Conservation (phyloP, 1,139 yeast genomes). For the Ogataea hybrid region DNA sequence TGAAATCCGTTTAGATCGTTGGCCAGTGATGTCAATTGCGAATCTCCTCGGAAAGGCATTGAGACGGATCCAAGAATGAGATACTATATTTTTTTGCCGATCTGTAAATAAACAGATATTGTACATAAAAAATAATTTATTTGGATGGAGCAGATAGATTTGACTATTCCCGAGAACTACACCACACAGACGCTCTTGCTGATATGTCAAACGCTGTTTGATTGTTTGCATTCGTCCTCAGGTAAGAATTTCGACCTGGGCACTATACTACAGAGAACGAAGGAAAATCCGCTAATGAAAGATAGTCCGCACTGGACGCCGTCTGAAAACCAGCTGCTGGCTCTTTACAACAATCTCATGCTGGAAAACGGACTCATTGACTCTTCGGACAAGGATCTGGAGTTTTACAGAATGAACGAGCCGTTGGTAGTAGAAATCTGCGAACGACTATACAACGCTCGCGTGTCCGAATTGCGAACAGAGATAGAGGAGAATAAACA, state of each 20-base stretch:
- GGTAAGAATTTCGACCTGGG: conserved; percentile 15
- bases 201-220: conserved; percentile 29
- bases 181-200: conserved; percentile 30
- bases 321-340: conserved; percentile 17
- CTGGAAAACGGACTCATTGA: conserved; percentile 15
- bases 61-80: neutral
- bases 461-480: conserved; percentile 25
- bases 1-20: conserved; percentile 4
- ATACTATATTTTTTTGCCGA: conserved; percentile 4
- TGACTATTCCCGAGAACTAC: conserved; percentile 21
- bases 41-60: conserved; percentile 4
- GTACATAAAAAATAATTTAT: neutral
- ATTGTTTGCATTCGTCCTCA: conserved; percentile 14
- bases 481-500: conserved; percentile 15
- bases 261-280: conserved; percentile 17
- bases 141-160: conserved; percentile 15
- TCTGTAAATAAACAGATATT: conserved; percentile 2
- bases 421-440: conserved; percentile 23
- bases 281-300: conserved; percentile 26
- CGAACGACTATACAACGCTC: conserved; percentile 20
- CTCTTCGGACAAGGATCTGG: conserved; percentile 7
- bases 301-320: conserved; percentile 10
- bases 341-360: conserved; percentile 20
- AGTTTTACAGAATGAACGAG: conserved; percentile 14
- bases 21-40: conserved; percentile 1